These are phyloP conservation scores for Chrysanthemum seticuspe DNA, from an alignment of 129 eudicot genomes.

Conservation along the genomic window DNA sequence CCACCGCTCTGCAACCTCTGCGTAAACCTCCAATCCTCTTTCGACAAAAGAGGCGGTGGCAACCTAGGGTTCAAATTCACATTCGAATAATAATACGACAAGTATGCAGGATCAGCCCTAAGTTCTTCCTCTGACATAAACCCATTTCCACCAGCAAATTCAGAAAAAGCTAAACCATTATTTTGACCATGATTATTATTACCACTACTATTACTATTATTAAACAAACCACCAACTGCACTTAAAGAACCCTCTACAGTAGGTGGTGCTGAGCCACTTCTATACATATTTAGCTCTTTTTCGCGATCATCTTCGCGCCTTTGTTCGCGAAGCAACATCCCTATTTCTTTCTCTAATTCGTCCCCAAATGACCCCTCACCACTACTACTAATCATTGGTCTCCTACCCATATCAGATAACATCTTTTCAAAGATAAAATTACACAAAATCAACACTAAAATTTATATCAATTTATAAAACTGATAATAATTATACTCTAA, in stretches of 20 bases:
- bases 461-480: background rate
- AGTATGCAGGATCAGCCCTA: slow-evolving; percentile 84
- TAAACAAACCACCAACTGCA: slow-evolving; percentile 73
- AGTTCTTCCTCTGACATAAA: slow-evolving; percentile 76
- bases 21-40: slow-evolving; percentile 84
- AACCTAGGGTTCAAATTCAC: slow-evolving; percentile 81
- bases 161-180: slow-evolving; percentile 43
- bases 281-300: slow-evolving; percentile 65
- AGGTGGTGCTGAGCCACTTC: slow-evolving; percentile 95
- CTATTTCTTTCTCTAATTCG: slow-evolving; percentile 78
- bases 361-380: slow-evolving; percentile 77
- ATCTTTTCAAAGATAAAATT: slow-evolving; percentile 34
- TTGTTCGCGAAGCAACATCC: slow-evolving; percentile 63
- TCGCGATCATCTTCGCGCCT: slow-evolving; percentile 68
- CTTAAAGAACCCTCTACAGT: slow-evolving; percentile 83
- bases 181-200: slow-evolving; percentile 23
- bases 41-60: slow-evolving; percentile 74
- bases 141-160: slow-evolving; percentile 60
- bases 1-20: slow-evolving; percentile 85
- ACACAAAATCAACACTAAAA: background rate
- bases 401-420: slow-evolving; percentile 80
- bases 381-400: slow-evolving; percentile 50
- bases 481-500: slow-evolving; percentile 20
- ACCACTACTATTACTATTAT: background rate
- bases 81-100: slow-evolving; percentile 74